Evolutionary conservation across 2,329 filamentous ascomycete genomes (phyloP).

Genomic region (Aspergillus pseudoterreus): DNA sequence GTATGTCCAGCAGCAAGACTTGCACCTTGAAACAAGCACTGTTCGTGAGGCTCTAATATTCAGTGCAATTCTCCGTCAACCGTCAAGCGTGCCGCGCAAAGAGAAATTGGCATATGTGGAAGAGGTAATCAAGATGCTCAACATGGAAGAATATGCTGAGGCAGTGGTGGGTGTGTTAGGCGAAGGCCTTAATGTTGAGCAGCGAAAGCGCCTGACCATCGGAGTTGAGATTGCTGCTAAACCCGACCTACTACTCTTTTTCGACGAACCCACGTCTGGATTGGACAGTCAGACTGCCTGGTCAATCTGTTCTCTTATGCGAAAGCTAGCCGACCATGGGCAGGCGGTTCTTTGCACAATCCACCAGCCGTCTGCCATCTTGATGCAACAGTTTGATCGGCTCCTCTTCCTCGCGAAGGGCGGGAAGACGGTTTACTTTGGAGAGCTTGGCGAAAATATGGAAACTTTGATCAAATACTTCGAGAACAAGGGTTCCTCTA

Average conservation of each 20-base stretch:
- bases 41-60: constrained; percentile 84
- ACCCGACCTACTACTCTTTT: constrained; percentile 79
- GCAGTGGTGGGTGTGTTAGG: constrained; percentile 83
- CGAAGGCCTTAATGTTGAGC: constrained; percentile 63
- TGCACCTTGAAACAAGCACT: constrained; percentile 78
- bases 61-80: constrained; percentile 78
- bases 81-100: constrained; percentile 61
- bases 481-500: constrained; percentile 56
- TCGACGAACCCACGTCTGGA: constrained; percentile 90
- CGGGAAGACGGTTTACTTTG: constrained; percentile 65
- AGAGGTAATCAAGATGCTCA: constrained; percentile 81
- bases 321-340: constrained; percentile 84
- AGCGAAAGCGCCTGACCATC: constrained; percentile 74
- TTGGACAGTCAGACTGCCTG: constrained; percentile 87
- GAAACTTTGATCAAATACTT: constrained; percentile 60
- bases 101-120: constrained; percentile 85
- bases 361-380: constrained; percentile 85
- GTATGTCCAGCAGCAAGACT: constrained; percentile 78
- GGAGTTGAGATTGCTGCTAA: constrained; percentile 91
- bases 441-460: constrained; percentile 58
- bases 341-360: constrained; percentile 91
- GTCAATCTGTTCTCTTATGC: constrained; percentile 79
- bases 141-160: constrained; percentile 84
- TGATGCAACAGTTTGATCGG: constrained; percentile 77
- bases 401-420: constrained; percentile 61